Conservation (phyloP, 225 moss, liverwort and hornwort species). For the Anthoceros angustus region DNA sequence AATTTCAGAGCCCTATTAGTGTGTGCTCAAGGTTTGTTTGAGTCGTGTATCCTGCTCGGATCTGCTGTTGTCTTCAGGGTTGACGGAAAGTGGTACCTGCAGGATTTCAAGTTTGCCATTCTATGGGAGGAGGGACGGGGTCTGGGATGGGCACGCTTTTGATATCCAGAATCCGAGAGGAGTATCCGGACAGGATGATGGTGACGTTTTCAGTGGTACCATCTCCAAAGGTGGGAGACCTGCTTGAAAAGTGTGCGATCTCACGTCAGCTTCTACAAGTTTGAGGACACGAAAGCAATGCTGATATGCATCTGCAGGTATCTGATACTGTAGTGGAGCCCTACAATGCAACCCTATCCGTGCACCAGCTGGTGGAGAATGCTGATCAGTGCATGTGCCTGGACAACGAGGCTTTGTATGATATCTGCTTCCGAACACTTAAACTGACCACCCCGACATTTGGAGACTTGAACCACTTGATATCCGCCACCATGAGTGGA, state of each 20-base stretch:
- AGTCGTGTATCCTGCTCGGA: too few relatives aligned
- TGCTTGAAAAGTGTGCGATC: not conserved
- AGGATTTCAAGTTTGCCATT: not conserved
- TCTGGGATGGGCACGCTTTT: not conserved
- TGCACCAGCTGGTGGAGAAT: not conserved
- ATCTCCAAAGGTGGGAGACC: not conserved
- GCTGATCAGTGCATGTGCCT: not conserved
- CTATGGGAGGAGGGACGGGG: not conserved
- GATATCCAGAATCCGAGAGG: not conserved
- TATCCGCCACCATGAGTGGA: not conserved
- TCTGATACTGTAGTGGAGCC: not conserved
- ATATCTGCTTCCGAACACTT: not conserved
- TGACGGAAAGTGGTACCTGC: not conserved
- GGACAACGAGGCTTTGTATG: not conserved
- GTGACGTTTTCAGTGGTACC: not conserved
- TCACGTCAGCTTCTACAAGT: too few relatives aligned
- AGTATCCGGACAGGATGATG: not conserved
- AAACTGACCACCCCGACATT: not conserved
- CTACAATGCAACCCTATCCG: not conserved
- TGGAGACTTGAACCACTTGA: not conserved
- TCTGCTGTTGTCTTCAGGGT: too few relatives aligned
- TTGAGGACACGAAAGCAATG: not conserved
- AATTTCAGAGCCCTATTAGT: too few relatives aligned
- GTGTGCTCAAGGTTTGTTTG: too few relatives aligned
- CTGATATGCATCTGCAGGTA: not conserved